Evolutionary conservation across 805 yeast species (phyloP).

Genomic region (Yarrowia alimentaria): DNA sequence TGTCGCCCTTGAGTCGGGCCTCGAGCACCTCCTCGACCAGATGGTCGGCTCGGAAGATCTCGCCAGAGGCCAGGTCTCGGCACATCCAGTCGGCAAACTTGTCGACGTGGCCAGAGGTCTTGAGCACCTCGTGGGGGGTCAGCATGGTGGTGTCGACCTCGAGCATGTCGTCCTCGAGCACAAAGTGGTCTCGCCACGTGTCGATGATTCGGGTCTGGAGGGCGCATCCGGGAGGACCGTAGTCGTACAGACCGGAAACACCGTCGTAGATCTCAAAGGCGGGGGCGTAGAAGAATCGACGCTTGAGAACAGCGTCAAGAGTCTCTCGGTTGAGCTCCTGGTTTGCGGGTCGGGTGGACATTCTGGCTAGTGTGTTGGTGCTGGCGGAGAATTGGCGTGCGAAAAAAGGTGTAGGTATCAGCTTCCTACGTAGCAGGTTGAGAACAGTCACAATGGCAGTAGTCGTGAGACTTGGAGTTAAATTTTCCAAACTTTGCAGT

Average conservation of each 20-base stretch:
- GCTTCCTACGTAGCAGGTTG: constrained; percentile 21
- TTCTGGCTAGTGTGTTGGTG: constrained; percentile 8
- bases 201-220: constrained; percentile 94
- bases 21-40: constrained; percentile 96
- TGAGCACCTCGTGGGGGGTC: constrained; percentile 95
- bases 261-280: constrained; percentile 98
- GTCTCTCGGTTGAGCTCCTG: constrained; percentile 71
- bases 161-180: constrained; percentile 96
- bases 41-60: constrained; percentile 98
- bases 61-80: constrained; percentile 91
- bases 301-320: constrained; percentile 85
- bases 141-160: constrained; percentile 98
- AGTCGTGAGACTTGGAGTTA: constrained; percentile 25
- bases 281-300: constrained; percentile 97
- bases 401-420: constrained; percentile 7
- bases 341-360: constrained; percentile 34
- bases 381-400: constrained; percentile 17
- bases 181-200: constrained; percentile 95
- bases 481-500: constrained; percentile 27
- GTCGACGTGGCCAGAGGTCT: constrained; percentile 99
- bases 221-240: constrained; percentile 99
- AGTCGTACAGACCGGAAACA: constrained; percentile 95
- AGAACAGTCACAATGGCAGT: constrained; percentile 24
- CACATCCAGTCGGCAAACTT: constrained; percentile 99
- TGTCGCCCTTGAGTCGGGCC: constrained; percentile 93